Percentiles rank a stretch among this genome's conserved stretches.
Conservation (phyloP, 805 yeast species). For the Limtongia smithiae region DNA sequence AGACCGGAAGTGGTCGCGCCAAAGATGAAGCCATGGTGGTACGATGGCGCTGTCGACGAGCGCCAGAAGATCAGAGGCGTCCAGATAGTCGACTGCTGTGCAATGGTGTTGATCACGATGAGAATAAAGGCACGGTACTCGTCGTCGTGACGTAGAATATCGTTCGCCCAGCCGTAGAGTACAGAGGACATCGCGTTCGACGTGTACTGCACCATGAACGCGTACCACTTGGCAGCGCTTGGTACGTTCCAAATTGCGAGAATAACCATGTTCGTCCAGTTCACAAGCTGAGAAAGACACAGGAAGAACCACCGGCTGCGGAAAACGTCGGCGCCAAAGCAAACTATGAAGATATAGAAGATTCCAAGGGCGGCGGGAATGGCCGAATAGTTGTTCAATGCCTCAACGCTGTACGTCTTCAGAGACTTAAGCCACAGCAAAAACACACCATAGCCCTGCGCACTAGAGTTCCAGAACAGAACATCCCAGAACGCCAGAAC, state of each 20-base stretch:
- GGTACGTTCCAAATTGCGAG: constrained; percentile 56
- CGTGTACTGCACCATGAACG: constrained; percentile 52
- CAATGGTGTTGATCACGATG: constrained; percentile 50
- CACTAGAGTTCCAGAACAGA: constrained; percentile 24
- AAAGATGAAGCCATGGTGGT: constrained; percentile 31
- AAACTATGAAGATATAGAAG: constrained; percentile 36
- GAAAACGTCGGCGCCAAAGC: constrained; percentile 46
- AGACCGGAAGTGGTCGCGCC: constrained; percentile 28
- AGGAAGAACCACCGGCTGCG: constrained; percentile 56
- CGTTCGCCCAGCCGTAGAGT: constrained; percentile 56
- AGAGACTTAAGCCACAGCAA: constrained; percentile 59
- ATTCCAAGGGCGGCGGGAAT: constrained; percentile 60
- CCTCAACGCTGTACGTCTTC: constrained; percentile 42
- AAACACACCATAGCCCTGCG: constrained; percentile 54
- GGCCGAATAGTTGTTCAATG: constrained; percentile 50
- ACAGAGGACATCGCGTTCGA: constrained; percentile 63
- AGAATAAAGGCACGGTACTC: constrained; percentile 51
- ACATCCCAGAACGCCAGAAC: constrained; percentile 41
- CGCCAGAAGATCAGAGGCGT: constrained; percentile 47
- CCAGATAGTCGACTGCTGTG: constrained; percentile 56
- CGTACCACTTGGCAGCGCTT: constrained; percentile 58
- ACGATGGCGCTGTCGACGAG: constrained; percentile 34
- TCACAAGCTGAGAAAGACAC: constrained; percentile 50
- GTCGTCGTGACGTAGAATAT: constrained; percentile 53
- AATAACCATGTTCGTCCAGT: constrained; percentile 50